Base-by-base conservation (phyloP, 2,329 filamentous ascomycete genomes). In the Diplodia intermedia region DNA sequence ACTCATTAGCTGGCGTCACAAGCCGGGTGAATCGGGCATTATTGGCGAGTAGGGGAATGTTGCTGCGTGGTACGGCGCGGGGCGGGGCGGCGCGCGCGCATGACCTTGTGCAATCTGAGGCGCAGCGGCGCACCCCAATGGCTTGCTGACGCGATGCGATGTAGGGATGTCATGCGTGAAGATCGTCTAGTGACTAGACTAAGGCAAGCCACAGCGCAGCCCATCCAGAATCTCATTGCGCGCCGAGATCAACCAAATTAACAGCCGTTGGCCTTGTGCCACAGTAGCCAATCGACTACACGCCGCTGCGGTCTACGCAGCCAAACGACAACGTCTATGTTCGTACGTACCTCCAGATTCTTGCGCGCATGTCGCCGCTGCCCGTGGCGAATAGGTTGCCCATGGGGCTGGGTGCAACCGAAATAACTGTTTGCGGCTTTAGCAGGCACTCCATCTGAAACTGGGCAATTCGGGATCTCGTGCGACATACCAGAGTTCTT, bases 321-420 rank as follows among this genome's bases (percentile, higher is more conserved):
- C 23, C 12, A 40, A 56, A 52, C 14, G 38, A 20, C 36, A 26
- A 47, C 3, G 11, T 54, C 31, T 26, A 62, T 47, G 38, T 8
- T 26, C 26, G 54, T 54, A 74, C 73, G 72, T 91, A 97, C 74
- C 91, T 93, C 95, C 95, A 99, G 82, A 99, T 98, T 76, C 95
- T 90, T 66, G 95, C 95, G 78, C 94, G 91, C 92, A 97, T 97
- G 79, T 99, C 95, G 75, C 95, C 95, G 73, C 94, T 97, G 70
- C 95, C 95, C 5, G 95, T 99, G 50, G 95, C 95, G 78, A 99
- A 99, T 77, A 93, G 90, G 71, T 89, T 89, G 69, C 93, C 94
- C 47, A 88, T 89, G 18, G 95, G 95, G 80, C 93, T 97, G 26
- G 95, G 95, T 1, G 95, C 94, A 65, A 99, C 95, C 2, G 94